Base-by-base conservation (phyloP, 129 eudicot genomes). In the Artemisia annua region DNA sequence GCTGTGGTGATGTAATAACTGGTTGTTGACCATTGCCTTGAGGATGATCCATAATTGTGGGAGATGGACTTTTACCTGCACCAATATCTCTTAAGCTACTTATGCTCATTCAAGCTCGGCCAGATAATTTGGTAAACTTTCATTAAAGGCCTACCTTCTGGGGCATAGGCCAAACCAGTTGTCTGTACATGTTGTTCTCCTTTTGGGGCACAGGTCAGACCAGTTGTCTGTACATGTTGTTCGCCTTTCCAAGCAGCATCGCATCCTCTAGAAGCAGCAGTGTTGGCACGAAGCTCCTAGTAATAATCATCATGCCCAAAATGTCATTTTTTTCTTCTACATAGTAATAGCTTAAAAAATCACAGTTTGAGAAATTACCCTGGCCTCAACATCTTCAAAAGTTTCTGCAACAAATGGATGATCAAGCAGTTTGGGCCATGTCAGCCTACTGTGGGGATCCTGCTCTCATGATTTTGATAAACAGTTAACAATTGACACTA, bases 341-440 rank as follows among this genome's bases (percentile, higher is more conserved):
- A n/a, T n/a, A 58, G 19, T 35, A 63, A 71, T 39, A 49, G 12
- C 19, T 16, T 14, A 48, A 67, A 72, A 3, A 20, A 26, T 48
- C 44, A 22, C 18, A 20, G 7, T 18, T 17, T 4, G 50, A 22
- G 32, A 10, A 13, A 48, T 48, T 79, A 82, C 90, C 87, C 82
- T 85, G 61, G 95, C 87, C 66, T 86, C 85, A 71, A 88, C 19
- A 75, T 94, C 91, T 72, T 82, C 88, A 16, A 74, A 51, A 70
- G 85, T 76, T 77, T 91, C 97, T 69, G 67, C 80, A 72, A 95
- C 90, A 83, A 95, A 95, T 54, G 99, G 94, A 81, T 95, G 99
- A 11, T 91, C 91, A 78, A 95, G 96, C 66, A 95, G 97, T 63
- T 88, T 86, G 66, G 99, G 99, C 99, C 99, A 95, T 46, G 96